Evolutionary conservation across 257 asterid species (phyloP), one percentile per base, ranked within the genome.

Genomic region (Solanum clarkiae): DNA sequence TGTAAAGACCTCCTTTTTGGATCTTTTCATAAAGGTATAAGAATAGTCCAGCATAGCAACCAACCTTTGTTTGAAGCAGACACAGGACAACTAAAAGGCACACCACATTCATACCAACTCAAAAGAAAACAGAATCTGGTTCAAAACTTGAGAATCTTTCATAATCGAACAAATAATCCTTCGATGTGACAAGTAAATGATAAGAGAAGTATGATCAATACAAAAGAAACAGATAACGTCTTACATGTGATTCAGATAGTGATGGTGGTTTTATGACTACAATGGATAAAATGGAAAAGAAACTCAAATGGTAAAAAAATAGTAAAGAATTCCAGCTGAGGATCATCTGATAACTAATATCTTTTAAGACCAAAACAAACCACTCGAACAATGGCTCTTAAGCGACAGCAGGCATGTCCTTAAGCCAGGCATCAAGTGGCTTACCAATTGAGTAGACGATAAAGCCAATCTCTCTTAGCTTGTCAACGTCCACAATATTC

Each of bases 361-460:
- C 74, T 29, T 29, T 86, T 80, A 44, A 86, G 84, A 71, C 82
- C 69, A 84, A 68, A 71, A 68, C 84, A 68, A 70, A 84, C 65
- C 54, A 29, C 69, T 83, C 17, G 86, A 86, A 53, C 85, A 55
- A 63, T 55, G 32, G 88, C 80, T 45, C 80, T 87, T 91, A 94
- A 71, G 93, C 97, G 84, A 95, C 90, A 5, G 97, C 97, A 29
- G 97, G 98, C 97, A 95, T 90, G 93, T 95, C 98, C 93, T 93
- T 95, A 55, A 93, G 95, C 98, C 98, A 95, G 55, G 93, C 94
- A 84, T 95, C 98, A 17, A 95, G 92, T 3, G 98, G 98, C 91
- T 95, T 95, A 59, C 98, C 98, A 15, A 95, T 95, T 3, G 97
- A 91, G 91, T 93, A 93, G 72, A 95, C 97, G 29, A 95, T 91